phyloP scores from a whole-genome alignment of 2,329 filamentous ascomycete genomes.

The Blumeria hordei region DNA sequence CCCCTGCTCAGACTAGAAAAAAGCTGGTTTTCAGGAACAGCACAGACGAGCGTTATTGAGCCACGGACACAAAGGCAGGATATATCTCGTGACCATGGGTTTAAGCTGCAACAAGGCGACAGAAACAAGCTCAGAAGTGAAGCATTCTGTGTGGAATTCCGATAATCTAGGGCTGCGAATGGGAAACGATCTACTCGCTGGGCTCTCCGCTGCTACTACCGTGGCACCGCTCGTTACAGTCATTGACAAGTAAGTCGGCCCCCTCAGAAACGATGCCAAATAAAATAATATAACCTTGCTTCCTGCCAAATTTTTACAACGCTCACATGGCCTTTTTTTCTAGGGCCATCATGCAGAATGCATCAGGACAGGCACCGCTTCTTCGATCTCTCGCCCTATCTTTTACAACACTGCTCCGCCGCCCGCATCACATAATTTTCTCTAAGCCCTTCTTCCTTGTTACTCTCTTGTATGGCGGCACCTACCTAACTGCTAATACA shows the following conservation, averaged over 20 bases:
- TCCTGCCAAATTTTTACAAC: not conserved
- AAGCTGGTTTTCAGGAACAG: too few relatives aligned
- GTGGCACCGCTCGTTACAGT: constrained; percentile 70
- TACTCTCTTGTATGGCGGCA: constrained; percentile 59
- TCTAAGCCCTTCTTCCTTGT: constrained; percentile 46
- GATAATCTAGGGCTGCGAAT: constrained; percentile 43
- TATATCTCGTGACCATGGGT: too few relatives aligned
- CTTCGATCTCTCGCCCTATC: constrained; percentile 33
- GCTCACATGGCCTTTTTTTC: constrained; percentile 5
- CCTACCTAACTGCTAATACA: constrained; percentile 69
- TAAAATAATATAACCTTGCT: too few relatives aligned
- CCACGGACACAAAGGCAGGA: too few relatives aligned
- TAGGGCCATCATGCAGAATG: constrained; percentile 60
- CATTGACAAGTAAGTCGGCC: constrained; percentile 44
- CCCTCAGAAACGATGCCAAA: not conserved
- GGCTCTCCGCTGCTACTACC: constrained; percentile 44
- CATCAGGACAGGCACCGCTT: constrained; percentile 41
- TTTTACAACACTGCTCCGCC: constrained; percentile 28
- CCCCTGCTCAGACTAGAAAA: too few relatives aligned
- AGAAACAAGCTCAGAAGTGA: too few relatives aligned
- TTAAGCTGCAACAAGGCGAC: too few relatives aligned
- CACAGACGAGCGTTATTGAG: too few relatives aligned
- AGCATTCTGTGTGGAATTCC: constrained; percentile 39
- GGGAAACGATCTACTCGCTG: constrained; percentile 42
- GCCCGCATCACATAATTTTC: constrained; percentile 34